phyloP scores from a whole-genome alignment of 106 monocot genomes.

The Dactylorhiza incarnata region DNA sequence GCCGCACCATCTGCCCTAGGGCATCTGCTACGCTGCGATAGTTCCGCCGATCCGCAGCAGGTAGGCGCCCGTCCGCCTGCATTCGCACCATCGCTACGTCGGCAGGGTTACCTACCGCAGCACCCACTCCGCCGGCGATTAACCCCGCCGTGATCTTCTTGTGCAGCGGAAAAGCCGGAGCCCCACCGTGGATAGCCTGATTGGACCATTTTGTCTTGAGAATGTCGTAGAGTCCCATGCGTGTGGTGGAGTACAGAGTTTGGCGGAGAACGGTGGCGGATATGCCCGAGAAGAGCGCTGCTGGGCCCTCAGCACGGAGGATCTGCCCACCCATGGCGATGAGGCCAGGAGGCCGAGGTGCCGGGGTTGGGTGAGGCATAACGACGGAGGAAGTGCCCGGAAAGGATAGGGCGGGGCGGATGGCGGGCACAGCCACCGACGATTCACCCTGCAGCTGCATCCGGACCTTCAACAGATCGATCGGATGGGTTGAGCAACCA shows the following conservation, averaged over 20 bases:
- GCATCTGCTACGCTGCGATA: conserved; percentile 54
- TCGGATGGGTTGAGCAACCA: conserved; percentile 72
- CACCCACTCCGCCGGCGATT: conserved; percentile 49
- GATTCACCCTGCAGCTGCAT: conserved; percentile 76
- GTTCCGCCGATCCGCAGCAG: conserved; percentile 45
- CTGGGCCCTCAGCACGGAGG: conserved; percentile 41
- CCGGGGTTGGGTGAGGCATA: not conserved
- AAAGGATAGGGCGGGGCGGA: conserved; percentile 12
- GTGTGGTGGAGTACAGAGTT: conserved; percentile 61
- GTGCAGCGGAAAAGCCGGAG: conserved; percentile 41
- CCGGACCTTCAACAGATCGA: conserved; percentile 74
- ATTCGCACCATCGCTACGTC: conserved; percentile 66
- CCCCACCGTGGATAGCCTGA: not conserved
- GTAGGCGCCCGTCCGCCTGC: conserved; percentile 65
- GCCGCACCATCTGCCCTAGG: conserved; percentile 28
- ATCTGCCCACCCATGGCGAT: conserved; percentile 50
- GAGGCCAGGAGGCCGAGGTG: conserved; percentile 27
- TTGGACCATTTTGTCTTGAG: conserved; percentile 43
- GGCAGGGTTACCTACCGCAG: conserved; percentile 60
- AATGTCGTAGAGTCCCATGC: conserved; percentile 71
- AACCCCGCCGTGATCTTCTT: conserved; percentile 53
- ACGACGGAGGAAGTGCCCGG: not conserved
- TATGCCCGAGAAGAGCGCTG: conserved; percentile 55
- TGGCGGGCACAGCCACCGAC: conserved; percentile 11
- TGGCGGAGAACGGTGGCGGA: conserved; percentile 70